Base-by-base conservation (phyloP, 352 stramenopile genomes). In the Globisporangium yorkense region DNA sequence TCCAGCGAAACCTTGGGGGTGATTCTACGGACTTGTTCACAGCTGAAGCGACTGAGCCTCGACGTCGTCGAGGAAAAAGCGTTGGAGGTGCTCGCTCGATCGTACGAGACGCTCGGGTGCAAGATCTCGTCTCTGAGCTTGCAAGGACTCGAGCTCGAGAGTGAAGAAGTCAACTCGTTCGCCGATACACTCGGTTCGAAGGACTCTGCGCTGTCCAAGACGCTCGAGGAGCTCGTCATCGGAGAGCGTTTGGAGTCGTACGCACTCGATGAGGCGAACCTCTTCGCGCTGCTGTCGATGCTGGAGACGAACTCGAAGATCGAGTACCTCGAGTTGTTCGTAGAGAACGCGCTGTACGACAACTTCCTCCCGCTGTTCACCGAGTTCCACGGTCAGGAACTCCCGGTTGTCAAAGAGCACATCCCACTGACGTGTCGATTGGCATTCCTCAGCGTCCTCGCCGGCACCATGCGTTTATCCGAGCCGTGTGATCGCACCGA, bases 261-360 rank as follows among this genome's bases (percentile, higher is more conserved):
- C 24, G 18, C 54, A 1, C 47, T 77, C 16, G 60, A 75, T 35
- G 57, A 74, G 16, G 21, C 55, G 18, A 63, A 63, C 15, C 53
- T 65, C 35, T 43, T 43, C 20, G 59, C 51, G 44, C 37, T 65
- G 44, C 16, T 65, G 41, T 52, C 24, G 45, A 55, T 65, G 59
- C 44, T 65, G 15, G 35, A 56, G 37, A 56, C 35, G 35, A 65
- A 65, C 59, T 18, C 18, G 18, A 54, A 43, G 35, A 33, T 65
- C 35, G 52, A 61, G 29, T 61, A 33, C 35, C 15, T 65, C 9
- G 53, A 61, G 35, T 53, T 65, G 5, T 61, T 61, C 24, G 45
- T 65, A 3, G 59, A 65, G 29, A 15, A 45, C 52, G 41, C 54
- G 13, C 46, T 65, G 44, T 65, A 51, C 46, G 54, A 65, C 21